Evolutionary conservation across 106 monocot species (phyloP).

Genomic region (Dendrobium officinale): DNA sequence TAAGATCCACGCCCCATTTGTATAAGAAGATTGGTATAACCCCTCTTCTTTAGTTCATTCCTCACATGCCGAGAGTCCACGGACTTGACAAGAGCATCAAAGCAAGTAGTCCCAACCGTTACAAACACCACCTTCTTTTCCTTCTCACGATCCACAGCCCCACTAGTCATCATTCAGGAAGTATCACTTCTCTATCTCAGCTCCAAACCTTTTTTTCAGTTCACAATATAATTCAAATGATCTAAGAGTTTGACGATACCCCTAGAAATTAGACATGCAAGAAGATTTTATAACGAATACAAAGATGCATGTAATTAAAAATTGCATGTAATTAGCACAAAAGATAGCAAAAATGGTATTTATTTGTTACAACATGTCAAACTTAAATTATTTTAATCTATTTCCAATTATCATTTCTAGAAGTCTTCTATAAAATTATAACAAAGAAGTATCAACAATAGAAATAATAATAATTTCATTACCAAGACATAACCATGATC

Average conservation of each 20-base stretch:
- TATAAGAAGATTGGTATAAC: slow-evolving; percentile 69
- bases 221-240: not conserved
- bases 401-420: too few relatives aligned
- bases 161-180: not conserved
- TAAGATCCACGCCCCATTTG: slow-evolving; percentile 90
- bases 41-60: slow-evolving; percentile 42
- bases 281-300: not conserved
- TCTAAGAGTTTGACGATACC: not conserved
- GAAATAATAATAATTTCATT: too few relatives aligned
- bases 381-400: too few relatives aligned
- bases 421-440: too few relatives aligned
- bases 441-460: too few relatives aligned
- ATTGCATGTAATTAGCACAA: too few relatives aligned
- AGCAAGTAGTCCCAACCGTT: slow-evolving; percentile 87
- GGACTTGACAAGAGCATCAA: slow-evolving; percentile 66
- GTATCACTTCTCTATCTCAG: not conserved
- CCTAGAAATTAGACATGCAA: not conserved
- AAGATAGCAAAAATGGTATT: too few relatives aligned
- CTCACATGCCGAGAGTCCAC: slow-evolving; percentile 59
- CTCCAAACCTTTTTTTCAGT: not conserved
- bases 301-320: too few relatives aligned
- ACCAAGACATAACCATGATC: too few relatives aligned
- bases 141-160: not conserved
- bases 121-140: slow-evolving; percentile 61
- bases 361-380: too few relatives aligned